These are phyloP conservation scores for Aspergillus ostianus DNA, from an alignment of 495 filamentous ascomycete genomes.

Conservation along the genomic window DNA sequence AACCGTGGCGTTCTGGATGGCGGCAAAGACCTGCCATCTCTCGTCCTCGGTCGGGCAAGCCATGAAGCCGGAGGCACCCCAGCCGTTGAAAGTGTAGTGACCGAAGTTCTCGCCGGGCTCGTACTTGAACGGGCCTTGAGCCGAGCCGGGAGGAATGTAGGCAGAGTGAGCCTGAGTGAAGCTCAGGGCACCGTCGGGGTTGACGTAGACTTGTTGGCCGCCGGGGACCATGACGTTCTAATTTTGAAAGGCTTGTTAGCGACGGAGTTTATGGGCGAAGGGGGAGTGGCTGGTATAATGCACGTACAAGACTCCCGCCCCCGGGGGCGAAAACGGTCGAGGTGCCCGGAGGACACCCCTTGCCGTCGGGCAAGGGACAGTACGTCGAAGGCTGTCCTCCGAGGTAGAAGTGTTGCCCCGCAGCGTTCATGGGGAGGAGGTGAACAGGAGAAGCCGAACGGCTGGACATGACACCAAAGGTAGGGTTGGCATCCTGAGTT, in stretches of 20 bases:
- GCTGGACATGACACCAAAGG: constrained; percentile 37
- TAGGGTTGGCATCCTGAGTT: constrained; percentile 15
- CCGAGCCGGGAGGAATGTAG: constrained; percentile 52
- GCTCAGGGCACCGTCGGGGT: constrained; percentile 50
- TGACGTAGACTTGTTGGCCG: constrained; percentile 63
- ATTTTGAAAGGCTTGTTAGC: constrained; percentile 8
- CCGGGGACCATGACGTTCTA: constrained; percentile 59
- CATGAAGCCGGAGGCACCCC: constrained; percentile 40
- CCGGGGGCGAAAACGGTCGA: constrained; percentile 41
- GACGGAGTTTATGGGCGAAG: background rate
- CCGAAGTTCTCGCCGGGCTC: constrained; percentile 24
- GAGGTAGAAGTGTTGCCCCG: constrained; percentile 40
- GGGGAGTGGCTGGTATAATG: constrained; percentile 1
- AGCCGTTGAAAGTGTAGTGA: constrained; percentile 31
- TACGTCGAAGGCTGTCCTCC: constrained; percentile 39
- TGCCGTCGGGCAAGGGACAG: constrained; percentile 30
- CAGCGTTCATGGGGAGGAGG: constrained; percentile 37
- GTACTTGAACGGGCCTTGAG: constrained; percentile 43
- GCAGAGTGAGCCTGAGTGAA: constrained; percentile 63
- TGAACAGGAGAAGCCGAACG: constrained; percentile 46
- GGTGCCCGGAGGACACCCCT: constrained; percentile 42
- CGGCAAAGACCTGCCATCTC: constrained; percentile 46
- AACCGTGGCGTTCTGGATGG: constrained; percentile 37
- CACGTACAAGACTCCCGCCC: constrained; percentile 34
- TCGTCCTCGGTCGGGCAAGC: constrained; percentile 40